Conservation (phyloP, 495 filamentous ascomycete species). For the Annulohypoxylon maeteangense region DNA sequence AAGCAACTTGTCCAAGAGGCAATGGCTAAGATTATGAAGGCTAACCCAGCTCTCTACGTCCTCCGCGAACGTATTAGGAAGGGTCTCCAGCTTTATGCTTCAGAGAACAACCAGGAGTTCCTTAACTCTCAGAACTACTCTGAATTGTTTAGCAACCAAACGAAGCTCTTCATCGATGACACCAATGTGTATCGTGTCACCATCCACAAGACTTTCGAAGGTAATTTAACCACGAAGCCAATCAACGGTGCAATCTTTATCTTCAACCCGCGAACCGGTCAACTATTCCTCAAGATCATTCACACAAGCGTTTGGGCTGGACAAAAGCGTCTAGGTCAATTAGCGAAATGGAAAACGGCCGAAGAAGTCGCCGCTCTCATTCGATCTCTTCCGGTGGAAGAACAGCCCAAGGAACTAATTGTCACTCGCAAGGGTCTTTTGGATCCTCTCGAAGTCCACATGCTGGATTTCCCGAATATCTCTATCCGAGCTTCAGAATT, state of each 20-base stretch:
- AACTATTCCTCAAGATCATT: constrained; percentile 99
- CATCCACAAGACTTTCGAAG: constrained; percentile 99
- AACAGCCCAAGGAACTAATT: constrained; percentile 98
- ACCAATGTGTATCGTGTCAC: constrained; percentile 99
- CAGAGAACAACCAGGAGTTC: constrained; percentile 99
- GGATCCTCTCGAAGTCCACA: constrained; percentile 96
- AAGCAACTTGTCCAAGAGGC: constrained; percentile 98
- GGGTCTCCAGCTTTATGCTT: constrained; percentile 97
- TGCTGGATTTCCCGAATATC: constrained; percentile 99
- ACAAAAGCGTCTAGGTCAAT: constrained; percentile 97
- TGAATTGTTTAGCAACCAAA: constrained; percentile 98
- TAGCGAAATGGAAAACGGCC: constrained; percentile 99
- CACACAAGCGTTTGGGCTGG: constrained; percentile 99
- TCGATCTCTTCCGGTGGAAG: constrained; percentile 95
- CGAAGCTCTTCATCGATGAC: constrained; percentile 98
- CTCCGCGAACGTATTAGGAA: constrained; percentile 98
- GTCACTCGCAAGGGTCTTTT: constrained; percentile 97
- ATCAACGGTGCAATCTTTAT: constrained; percentile 99
- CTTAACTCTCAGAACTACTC: constrained; percentile 99
- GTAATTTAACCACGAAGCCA: constrained; percentile 98
- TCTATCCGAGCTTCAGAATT: constrained; percentile 98
- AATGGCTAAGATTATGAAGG: constrained; percentile 99
- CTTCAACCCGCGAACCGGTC: constrained; percentile 97
- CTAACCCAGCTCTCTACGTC: constrained; percentile 96
- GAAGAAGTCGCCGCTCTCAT: constrained; percentile 99